Evolutionary conservation across 106 monocot species (phyloP), one percentile per base, ranked within the genome.

Genomic region (Dendrobium officinale): DNA sequence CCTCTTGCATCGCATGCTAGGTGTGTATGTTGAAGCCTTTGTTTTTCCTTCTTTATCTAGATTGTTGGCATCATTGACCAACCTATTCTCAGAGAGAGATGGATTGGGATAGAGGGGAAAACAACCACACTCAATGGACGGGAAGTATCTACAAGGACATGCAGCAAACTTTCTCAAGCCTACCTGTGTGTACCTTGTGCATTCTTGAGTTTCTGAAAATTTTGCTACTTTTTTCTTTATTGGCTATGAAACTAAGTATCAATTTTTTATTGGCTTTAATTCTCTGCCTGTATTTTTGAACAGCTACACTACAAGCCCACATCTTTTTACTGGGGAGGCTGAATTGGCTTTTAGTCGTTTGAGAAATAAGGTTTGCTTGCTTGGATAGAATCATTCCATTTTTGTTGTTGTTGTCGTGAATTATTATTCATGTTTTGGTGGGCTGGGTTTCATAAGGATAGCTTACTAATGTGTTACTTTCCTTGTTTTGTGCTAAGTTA

Each of bases 281-380:
- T 44, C 17, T 8, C 3, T 74, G 9, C n/a, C 20, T 42, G n/a
- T 16, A 24, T 55, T 10, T 75, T 75, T 61, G 51, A 54, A 68
- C 84, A 99, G 99, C 80, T 99, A 99, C 51, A 99, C 95, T 17
- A 99, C 99, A 77, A 99, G 99, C 77, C 99, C 99, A 48, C 99
- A 95, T 88, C 85, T 95, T 31, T 99, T 99, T 77, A 86, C 75
- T 81, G 95, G 86, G 43, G 87, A 93, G 41, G 92, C 95, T 84
- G 90, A 91, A 80, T 84, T 86, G 72, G 93, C 99, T 77, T 99
- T 99, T 80, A 49, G 15, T 78, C 89, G 90, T 81, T 89, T 99
- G 42, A 88, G 95, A 80, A 84, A 95, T 81, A 92, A 99, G 99
- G 99, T 99, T 76, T 22, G 22, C 27, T 22, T 76, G 22, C 49